Base-by-base conservation (phyloP, 305 asterid species). In the Rubia occidens region DNA sequence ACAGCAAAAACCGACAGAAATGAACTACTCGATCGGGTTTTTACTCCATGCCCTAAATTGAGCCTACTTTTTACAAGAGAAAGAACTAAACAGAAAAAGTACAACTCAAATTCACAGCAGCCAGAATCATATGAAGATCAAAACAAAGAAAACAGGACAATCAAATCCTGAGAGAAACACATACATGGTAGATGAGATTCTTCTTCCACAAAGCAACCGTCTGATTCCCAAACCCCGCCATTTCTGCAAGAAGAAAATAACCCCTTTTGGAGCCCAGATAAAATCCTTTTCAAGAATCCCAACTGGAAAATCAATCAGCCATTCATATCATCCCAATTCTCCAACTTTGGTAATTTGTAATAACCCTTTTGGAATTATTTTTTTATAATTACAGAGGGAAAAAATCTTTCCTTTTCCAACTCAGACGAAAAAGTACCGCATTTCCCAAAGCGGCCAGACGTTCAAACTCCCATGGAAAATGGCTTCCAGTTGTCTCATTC, bases 191-290 rank as follows among this genome's bases (percentile, higher is more conserved):
- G 51, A 45, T 49, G 32, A 78, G 77, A 40, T 75, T 78, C 47
- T 78, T 75, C 44, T 61, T 51, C 55, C 35, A 72, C 75, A 78
- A 69, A 68, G 77, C 82, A 37, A 65, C 60, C 14, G 73, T 45
- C 71, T 78, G 82, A 71, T 72, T 78, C 75, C 70, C 47, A 42
- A 51, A 71, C 14, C 71, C 67, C 61, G 60, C 75, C 82, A 75
- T 78, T 64, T 62, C 67, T 29, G 71, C 63, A 67, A 32, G 71
- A 54, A 67, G 11, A 67, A 0, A 53, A 17, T 6, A 49, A 11
- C 18, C 45, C 45, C 53, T 0, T 45, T 45, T 13, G 53, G 53
- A 45, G 53, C 53, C 47, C 10, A 43, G 47, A 15, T 13, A 53
- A 17, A 53, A 17, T 26, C 24, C 24, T 35, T 32, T 21, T n/a